Percentiles rank a stretch among this genome's conserved stretches.
Conservation (phyloP, 495 filamentous ascomycete genomes). For the Penicillium robsamsonii region DNA sequence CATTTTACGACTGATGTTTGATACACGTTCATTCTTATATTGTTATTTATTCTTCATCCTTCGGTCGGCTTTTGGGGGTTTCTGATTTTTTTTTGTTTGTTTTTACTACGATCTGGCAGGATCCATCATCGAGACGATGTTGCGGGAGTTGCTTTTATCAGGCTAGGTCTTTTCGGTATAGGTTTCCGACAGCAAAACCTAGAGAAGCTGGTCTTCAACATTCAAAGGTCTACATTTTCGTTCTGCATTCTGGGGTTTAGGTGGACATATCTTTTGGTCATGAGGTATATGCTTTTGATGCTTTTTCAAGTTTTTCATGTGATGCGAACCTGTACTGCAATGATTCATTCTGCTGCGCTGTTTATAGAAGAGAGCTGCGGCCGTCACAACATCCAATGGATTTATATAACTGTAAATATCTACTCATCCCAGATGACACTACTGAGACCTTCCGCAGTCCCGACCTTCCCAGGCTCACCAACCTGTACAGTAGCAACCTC, state of each 20-base stretch:
- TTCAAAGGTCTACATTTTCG: slow-evolving; percentile 16
- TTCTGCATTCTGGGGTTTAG: slow-evolving; percentile 21
- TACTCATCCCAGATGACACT: slow-evolving; percentile 63
- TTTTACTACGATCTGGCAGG: background rate
- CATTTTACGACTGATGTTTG: slow-evolving; percentile 42
- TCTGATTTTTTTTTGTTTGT: background rate
- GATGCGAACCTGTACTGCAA: slow-evolving; percentile 21
- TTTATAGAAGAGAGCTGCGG: slow-evolving; percentile 10
- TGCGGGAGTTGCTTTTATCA: slow-evolving; percentile 2
- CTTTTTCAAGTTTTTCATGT: slow-evolving; percentile 8
- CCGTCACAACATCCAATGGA: slow-evolving; percentile 5
- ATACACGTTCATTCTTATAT: slow-evolving; percentile 23
- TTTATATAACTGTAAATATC: slow-evolving; percentile 10
- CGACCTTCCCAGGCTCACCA: slow-evolving; percentile 35
- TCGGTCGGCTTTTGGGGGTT: background rate
- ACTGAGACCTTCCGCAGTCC: slow-evolving; percentile 47
- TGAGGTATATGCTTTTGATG: slow-evolving; percentile 16
- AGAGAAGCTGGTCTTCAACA: slow-evolving; percentile 29
- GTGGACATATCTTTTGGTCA: slow-evolving; percentile 10
- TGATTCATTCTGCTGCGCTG: slow-evolving; percentile 1
- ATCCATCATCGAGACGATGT: slow-evolving; percentile 5
- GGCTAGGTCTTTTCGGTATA: slow-evolving; percentile 19
- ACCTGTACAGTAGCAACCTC: slow-evolving; percentile 43
- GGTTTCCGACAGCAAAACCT: slow-evolving; percentile 21
- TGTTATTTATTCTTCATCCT: slow-evolving; percentile 7